Conservation (phyloP, 768 basidiomycete species). For the Symmetrospora coprosmae region DNA sequence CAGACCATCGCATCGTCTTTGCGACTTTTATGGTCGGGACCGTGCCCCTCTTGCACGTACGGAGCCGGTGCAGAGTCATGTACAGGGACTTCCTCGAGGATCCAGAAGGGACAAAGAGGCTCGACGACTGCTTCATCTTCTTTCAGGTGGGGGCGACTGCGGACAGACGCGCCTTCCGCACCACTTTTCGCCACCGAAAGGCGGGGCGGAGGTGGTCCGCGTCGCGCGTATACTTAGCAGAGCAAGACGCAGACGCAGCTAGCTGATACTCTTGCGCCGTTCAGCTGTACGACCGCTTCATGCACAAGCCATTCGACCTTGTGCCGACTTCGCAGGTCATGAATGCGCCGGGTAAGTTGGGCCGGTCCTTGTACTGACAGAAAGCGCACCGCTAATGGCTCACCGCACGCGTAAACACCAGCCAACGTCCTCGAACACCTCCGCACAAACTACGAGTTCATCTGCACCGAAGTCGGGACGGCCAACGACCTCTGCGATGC, state of each 20-base stretch:
- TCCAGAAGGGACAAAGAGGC: conserved; percentile 81
- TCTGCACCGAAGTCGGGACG: conserved; percentile 86
- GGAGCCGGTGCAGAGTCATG: conserved; percentile 81
- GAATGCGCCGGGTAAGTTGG: conserved; percentile 55
- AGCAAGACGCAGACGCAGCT: background rate
- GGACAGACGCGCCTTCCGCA: too few relatives aligned
- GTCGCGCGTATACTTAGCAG: background rate
- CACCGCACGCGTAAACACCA: conserved; percentile 59
- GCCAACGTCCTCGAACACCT: conserved; percentile 64
- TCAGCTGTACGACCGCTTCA: conserved; percentile 81
- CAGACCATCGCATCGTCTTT: conserved; percentile 79
- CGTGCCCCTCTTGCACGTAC: conserved; percentile 83
- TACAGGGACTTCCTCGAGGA: conserved; percentile 72
- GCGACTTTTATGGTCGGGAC: conserved; percentile 94
- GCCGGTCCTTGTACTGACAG: too few relatives aligned
- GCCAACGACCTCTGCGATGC: conserved; percentile 76
- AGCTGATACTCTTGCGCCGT: too few relatives aligned
- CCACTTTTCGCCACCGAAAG: too few relatives aligned
- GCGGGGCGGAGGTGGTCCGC: too few relatives aligned
- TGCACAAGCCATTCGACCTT: conserved; percentile 95
- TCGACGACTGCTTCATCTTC: conserved; percentile 92
- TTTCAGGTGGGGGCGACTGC: conserved; percentile 42
- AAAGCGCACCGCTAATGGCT: too few relatives aligned
- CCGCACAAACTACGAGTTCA: conserved; percentile 73
- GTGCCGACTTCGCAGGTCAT: conserved; percentile 70